Percentiles rank a stretch among this genome's conserved stretches.
These are phyloP conservation scores for Didymella segeticola DNA, from an alignment of 2,329 filamentous ascomycete species.

Conservation along the genomic window DNA sequence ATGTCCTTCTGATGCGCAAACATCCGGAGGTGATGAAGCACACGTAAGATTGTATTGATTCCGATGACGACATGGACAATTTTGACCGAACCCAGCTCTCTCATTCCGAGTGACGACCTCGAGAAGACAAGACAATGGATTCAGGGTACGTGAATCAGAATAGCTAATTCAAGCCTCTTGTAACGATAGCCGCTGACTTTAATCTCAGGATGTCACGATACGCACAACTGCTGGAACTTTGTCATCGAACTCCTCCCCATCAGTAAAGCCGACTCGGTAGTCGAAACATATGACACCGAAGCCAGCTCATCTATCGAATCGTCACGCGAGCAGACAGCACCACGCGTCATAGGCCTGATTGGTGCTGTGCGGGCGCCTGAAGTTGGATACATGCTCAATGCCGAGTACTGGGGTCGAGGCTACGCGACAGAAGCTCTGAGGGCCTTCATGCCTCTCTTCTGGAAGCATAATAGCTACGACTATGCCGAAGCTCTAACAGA, in stretches of 20 bases:
- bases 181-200: neutral
- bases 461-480: slow-evolving; percentile 37
- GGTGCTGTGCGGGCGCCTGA: slow-evolving; percentile 52
- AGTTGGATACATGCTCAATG: slow-evolving; percentile 54
- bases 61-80: neutral
- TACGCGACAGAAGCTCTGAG: slow-evolving; percentile 54
- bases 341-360: slow-evolving; percentile 51
- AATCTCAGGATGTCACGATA: slow-evolving; percentile 32
- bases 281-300: neutral
- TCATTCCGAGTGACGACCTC: slow-evolving; percentile 60
- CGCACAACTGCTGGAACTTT: slow-evolving; percentile 61
- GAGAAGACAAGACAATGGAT: slow-evolving; percentile 45
- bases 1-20: slow-evolving; percentile 60
- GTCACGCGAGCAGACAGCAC: slow-evolving; percentile 9
- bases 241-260: slow-evolving; percentile 57
- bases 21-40: slow-evolving; percentile 69
- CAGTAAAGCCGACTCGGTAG: neutral
- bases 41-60: slow-evolving; percentile 51
- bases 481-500: slow-evolving; percentile 57
- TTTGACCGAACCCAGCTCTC: slow-evolving; percentile 48
- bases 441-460: slow-evolving; percentile 52
- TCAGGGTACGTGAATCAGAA: slow-evolving; percentile 31
- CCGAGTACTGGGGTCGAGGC: slow-evolving; percentile 50
- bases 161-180: neutral
- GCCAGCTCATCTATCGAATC: neutral